Percentiles rank a stretch among this genome's conserved stretches.
Conservation (phyloP, 495 filamentous ascomycete species). For the Parachaetomium inaequale region DNA sequence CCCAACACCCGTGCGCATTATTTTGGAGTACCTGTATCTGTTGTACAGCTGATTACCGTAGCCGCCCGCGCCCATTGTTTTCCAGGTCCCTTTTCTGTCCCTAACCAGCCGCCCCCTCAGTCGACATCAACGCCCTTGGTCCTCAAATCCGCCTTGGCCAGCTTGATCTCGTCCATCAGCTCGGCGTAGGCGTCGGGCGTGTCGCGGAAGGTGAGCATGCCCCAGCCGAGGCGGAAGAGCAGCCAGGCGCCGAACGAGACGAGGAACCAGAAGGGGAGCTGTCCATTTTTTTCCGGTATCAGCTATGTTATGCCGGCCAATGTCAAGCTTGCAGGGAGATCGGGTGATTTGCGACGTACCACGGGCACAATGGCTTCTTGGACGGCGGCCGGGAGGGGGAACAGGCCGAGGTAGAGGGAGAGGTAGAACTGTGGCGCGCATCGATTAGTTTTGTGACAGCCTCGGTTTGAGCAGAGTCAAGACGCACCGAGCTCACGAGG, state of each 20-base stretch:
- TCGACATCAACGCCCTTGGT: constrained; percentile 71
- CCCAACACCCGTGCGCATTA: background rate
- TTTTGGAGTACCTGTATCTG: background rate
- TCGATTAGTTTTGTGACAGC: background rate
- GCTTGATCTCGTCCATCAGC: constrained; percentile 75
- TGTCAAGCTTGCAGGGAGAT: too few species aligned
- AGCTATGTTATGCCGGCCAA: too few species aligned
- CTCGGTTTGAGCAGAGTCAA: too few species aligned
- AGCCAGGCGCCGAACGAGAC: constrained; percentile 93
- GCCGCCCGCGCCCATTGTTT: too few species aligned
- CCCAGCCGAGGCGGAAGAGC: constrained; percentile 83
- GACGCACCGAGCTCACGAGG: constrained; percentile 75
- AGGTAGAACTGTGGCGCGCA: constrained; percentile 68
- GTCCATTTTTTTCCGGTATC: background rate
- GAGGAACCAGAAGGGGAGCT: constrained; percentile 90
- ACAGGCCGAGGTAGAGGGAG: constrained; percentile 73
- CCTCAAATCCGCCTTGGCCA: constrained; percentile 63
- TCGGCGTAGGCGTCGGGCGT: constrained; percentile 88
- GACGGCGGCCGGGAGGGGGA: constrained; percentile 74
- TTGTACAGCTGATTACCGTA: background rate
- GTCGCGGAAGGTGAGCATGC: constrained; percentile 94
- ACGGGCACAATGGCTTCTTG: constrained; percentile 69
- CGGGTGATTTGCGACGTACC: constrained; percentile 43
- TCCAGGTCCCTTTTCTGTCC: background rate
- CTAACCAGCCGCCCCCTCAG: constrained; percentile 24